A percentile compares a stretch with the other conserved stretches of the same genome.
Conservation (phyloP, 768 basidiomycete species). For the Tremella yokohamensis region DNA sequence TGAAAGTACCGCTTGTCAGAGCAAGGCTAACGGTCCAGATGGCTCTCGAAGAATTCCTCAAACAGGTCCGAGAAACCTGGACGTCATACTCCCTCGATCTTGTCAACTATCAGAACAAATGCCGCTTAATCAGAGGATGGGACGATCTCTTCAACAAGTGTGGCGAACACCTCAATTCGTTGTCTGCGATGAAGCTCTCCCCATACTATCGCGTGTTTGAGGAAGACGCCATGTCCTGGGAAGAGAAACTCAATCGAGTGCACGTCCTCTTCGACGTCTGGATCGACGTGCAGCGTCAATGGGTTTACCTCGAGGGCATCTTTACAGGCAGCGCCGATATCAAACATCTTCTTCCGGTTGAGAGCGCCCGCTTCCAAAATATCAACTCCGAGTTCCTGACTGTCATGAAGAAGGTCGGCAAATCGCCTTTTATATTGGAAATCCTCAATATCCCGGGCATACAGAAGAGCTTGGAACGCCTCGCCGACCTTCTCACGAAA, state of each 20-base stretch:
- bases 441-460: slow-evolving; percentile 94
- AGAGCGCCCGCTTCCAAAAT: slow-evolving; percentile 95
- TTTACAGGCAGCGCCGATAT: slow-evolving; percentile 99
- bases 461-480: slow-evolving; percentile 94
- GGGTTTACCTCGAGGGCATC: slow-evolving; percentile 99
- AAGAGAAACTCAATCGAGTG: slow-evolving; percentile 91
- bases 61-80: slow-evolving; percentile 96
- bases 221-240: slow-evolving; percentile 73
- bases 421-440: slow-evolving; percentile 94
- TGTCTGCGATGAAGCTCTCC: slow-evolving; percentile 94
- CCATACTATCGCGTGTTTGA: slow-evolving; percentile 86
- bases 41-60: slow-evolving; percentile 92
- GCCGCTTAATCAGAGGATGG: slow-evolving; percentile 85
- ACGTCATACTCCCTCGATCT: slow-evolving; percentile 90
- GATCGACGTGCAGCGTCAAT: slow-evolving; percentile 99
- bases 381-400: slow-evolving; percentile 97
- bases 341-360: slow-evolving; percentile 95
- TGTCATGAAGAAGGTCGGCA: slow-evolving; percentile 99
- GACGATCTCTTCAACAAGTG: slow-evolving; percentile 96
- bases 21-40: slow-evolving; percentile 52
- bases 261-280: slow-evolving; percentile 98
- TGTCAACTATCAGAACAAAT: slow-evolving; percentile 98
- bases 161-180: slow-evolving; percentile 91
- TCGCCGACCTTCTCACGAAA: slow-evolving; percentile 92
- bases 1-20: background rate